Evolutionary conservation across 768 basidiomycete genomes (phyloP).

Genomic region (Phaeotremella skinneri): DNA sequence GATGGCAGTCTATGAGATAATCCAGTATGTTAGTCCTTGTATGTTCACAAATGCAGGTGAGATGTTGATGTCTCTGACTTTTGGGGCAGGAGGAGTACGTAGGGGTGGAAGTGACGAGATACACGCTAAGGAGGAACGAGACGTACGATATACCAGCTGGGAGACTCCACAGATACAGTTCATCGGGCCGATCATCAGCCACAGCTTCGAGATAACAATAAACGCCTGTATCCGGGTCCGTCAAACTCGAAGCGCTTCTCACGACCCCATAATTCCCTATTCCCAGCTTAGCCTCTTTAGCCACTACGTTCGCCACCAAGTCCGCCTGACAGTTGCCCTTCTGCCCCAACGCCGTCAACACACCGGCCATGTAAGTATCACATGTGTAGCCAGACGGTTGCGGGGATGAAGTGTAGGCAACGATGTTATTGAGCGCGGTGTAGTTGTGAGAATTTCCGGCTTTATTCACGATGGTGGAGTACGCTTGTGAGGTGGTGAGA

Average conservation of each 20-base stretch:
- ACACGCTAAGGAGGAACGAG: neutral
- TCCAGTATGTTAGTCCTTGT: conserved; percentile 5
- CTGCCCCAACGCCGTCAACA: conserved; percentile 7
- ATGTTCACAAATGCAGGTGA: no score
- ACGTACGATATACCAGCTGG: conserved; percentile 41
- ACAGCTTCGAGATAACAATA: conserved; percentile 44
- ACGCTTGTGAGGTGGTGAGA: conserved; percentile 41
- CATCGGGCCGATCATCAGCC: conserved; percentile 27
- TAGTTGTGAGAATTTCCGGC: conserved; percentile 23
- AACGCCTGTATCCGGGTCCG: conserved; percentile 28
- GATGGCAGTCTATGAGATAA: conserved; percentile 27
- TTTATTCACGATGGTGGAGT: conserved; percentile 23
- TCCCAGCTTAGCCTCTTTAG: conserved; percentile 23
- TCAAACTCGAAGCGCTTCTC: conserved; percentile 22
- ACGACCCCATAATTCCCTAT: conserved; percentile 36
- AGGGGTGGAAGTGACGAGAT: neutral
- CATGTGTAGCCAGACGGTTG: conserved; percentile 21
- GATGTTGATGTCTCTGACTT: neutral
- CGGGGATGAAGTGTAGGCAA: conserved; percentile 27
- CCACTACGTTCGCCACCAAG: conserved; percentile 18
- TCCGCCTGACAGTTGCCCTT: conserved; percentile 35
- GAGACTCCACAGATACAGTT: conserved; percentile 42
- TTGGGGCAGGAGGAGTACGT: neutral
- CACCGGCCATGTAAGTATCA: conserved; percentile 21
- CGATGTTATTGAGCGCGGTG: conserved; percentile 30